Base-by-base conservation (phyloP, 2,329 filamentous ascomycete genomes). In the Paracorniculantispora psalliotae region DNA sequence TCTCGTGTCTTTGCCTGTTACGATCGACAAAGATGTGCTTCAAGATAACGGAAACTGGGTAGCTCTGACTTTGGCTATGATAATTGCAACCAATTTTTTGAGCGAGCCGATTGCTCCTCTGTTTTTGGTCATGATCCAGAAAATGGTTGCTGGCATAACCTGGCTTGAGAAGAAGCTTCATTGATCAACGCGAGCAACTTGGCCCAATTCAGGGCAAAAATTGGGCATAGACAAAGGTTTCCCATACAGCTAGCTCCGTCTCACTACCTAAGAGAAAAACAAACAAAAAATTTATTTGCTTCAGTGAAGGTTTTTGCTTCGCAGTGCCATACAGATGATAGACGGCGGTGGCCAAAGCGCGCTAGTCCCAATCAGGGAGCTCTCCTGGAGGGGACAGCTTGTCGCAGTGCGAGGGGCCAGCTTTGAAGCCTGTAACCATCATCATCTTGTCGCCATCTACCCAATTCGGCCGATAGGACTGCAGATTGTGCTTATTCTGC, bases 31-130 rank as follows among this genome's bases (percentile, higher is more conserved):
- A 21, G 15, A 58, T 15, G 58, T 63, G 12, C 57, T 63, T 2
- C 57, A 37, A 5, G 57, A 63, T 21, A 59, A 58, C 10, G 59
- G 47, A 3, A 61, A 57, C 10, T 61, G 61, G n/a, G 50, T 62
- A 7, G 61, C 51, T 3, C 35, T 65, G n/a, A 63, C 62, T 4
- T 30, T 63, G 35, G 62, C 63, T 28, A 63, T 64, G 62, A 57
- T 55, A 7, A 48, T 64, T 50, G 62, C 61, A 39, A 64, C 63
- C 2, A 35, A 57, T 9, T 62, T 63, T 15, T 19, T 64, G 12
- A 49, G 51, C 4, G 62, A 65, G 37, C 63, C 61, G 3, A 63
- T 63, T 46, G 62, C 63, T 2, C 61, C 63, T 28, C 19, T 57
- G 35, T 57, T 57, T 4, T 25, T 56, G 8, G 3, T 21, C 4